These are phyloP conservation scores for Dothideomycetes sp. DNA, from an alignment of 2,329 filamentous ascomycete species.

Conservation along the genomic window DNA sequence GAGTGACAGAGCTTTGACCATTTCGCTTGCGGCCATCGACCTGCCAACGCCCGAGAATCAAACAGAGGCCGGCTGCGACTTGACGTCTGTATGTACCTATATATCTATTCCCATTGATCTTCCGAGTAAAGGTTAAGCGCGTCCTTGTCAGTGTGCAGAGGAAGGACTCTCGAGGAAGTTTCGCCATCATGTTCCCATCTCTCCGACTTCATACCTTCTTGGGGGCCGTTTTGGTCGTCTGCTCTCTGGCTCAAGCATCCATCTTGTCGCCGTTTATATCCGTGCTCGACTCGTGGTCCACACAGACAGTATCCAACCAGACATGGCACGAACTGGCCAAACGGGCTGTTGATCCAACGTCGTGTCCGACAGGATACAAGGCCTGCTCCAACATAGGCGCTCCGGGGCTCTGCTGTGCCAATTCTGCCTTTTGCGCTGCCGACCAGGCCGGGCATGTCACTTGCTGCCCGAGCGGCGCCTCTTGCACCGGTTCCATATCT, in stretches of 20 bases:
- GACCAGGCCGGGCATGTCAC: conserved; percentile 50
- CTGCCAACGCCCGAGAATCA: conserved; percentile 10
- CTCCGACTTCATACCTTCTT: neutral
- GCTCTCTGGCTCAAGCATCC: conserved; percentile 3
- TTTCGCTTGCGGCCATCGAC: too few species aligned
- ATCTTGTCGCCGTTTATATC: conserved; percentile 14
- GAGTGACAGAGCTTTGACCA: too few species aligned
- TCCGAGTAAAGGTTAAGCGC: too few species aligned
- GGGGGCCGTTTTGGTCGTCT: neutral
- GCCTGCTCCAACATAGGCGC: conserved; percentile 45
- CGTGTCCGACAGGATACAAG: conserved; percentile 45
- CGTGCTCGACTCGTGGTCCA: conserved; percentile 6
- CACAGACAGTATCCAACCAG: conserved; percentile 3
- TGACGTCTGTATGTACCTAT: too few species aligned
- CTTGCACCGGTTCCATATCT: conserved; percentile 48
- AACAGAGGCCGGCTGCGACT: too few species aligned
- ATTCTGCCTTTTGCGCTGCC: conserved; percentile 44
- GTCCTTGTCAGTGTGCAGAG: too few species aligned
- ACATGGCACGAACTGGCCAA: conserved; percentile 20
- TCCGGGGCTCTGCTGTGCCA: conserved; percentile 47
- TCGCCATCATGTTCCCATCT: neutral
- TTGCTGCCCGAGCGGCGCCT: conserved; percentile 50
- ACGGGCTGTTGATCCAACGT: conserved; percentile 29
- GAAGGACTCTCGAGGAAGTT: neutral
- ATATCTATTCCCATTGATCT: too few species aligned